A percentile compares a stretch with the other conserved stretches of the same genome.
Evolutionary conservation across 306 rosid genomes (phyloP).

Genomic region (Vigna reflexopilosa): DNA sequence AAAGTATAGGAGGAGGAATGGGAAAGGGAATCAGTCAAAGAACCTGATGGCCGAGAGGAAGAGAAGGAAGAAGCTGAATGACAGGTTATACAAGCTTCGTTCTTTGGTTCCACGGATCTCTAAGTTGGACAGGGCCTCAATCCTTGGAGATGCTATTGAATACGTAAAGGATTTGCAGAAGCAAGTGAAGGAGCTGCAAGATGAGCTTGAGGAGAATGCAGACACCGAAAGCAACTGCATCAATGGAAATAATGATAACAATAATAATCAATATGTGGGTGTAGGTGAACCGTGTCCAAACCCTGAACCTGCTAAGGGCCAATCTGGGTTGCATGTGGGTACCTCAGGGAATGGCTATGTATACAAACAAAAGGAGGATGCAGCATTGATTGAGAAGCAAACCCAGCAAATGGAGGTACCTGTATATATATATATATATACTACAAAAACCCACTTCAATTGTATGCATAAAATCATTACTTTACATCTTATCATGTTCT

Average conservation of each 20-base stretch:
- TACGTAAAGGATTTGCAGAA: slow-evolving; percentile 77
- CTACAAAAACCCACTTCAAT: neutral
- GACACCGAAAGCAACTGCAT: slow-evolving; percentile 55
- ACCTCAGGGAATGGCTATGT: slow-evolving; percentile 49
- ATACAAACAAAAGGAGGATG: slow-evolving; percentile 60
- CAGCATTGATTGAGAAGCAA: slow-evolving; percentile 55
- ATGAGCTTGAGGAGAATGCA: slow-evolving; percentile 84
- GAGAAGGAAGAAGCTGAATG: slow-evolving; percentile 95
- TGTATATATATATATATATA: neutral
- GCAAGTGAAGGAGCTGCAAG: slow-evolving; percentile 83
- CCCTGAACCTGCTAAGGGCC: slow-evolving; percentile 50
- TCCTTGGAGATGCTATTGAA: slow-evolving; percentile 92
- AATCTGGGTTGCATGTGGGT: slow-evolving; percentile 55
- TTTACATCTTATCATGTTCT: neutral
- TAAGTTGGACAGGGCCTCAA: slow-evolving; percentile 89
- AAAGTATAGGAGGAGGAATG: slow-evolving; percentile 69
- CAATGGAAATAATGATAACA: slow-evolving; percentile 14
- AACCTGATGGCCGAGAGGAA: slow-evolving; percentile 88
- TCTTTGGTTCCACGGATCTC: slow-evolving; percentile 92
- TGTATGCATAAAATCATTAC: neutral
- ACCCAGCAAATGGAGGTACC: slow-evolving; percentile 88
- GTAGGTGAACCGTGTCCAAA: slow-evolving; percentile 35
- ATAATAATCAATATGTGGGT: slow-evolving; percentile 44
- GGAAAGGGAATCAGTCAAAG: slow-evolving; percentile 79
- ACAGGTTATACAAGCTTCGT: slow-evolving; percentile 80